Evolutionary conservation across 2,329 filamentous ascomycete species (phyloP).

Genomic region (Monosporascus sp.): DNA sequence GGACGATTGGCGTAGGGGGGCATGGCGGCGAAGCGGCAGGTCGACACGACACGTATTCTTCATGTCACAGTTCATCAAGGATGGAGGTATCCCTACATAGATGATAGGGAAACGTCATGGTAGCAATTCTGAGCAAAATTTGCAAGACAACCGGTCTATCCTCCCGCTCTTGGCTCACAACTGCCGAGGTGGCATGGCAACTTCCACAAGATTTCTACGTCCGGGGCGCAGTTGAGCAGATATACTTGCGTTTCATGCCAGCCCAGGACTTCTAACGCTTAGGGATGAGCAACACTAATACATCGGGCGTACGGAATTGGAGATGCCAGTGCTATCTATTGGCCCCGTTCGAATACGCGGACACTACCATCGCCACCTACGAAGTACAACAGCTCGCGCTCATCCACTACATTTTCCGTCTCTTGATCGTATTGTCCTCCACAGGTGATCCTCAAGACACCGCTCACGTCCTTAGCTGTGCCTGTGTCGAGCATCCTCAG

Average conservation of each 20-base stretch:
- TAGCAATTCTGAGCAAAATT: conserved; percentile 25
- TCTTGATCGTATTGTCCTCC: conserved; percentile 33
- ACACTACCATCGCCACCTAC: conserved; percentile 74
- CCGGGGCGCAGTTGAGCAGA: not conserved
- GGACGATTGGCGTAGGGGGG: conserved; percentile 22
- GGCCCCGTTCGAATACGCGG: conserved; percentile 78
- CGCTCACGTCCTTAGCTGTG: conserved; percentile 84
- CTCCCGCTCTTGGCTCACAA: not conserved
- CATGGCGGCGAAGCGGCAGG: conserved; percentile 27
- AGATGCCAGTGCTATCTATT: conserved; percentile 30
- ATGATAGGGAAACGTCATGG: conserved; percentile 23
- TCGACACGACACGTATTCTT: conserved; percentile 14
- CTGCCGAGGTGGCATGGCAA: not conserved
- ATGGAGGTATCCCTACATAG: conserved; percentile 18
- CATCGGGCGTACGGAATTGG: conserved; percentile 6
- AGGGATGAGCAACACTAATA: conserved; percentile 6
- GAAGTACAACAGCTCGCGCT: conserved; percentile 75
- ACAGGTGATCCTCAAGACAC: conserved; percentile 71
- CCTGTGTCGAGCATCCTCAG: conserved; percentile 78
- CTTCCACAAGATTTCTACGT: not conserved
- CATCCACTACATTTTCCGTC: conserved; percentile 31
- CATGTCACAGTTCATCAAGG: conserved; percentile 27
- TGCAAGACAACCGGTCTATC: conserved; percentile 26
- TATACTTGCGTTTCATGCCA: not conserved
- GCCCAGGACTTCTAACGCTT: not conserved